These are phyloP conservation scores for Aspergillus affinis DNA, from an alignment of 495 filamentous ascomycete genomes.

Conservation along the genomic window DNA sequence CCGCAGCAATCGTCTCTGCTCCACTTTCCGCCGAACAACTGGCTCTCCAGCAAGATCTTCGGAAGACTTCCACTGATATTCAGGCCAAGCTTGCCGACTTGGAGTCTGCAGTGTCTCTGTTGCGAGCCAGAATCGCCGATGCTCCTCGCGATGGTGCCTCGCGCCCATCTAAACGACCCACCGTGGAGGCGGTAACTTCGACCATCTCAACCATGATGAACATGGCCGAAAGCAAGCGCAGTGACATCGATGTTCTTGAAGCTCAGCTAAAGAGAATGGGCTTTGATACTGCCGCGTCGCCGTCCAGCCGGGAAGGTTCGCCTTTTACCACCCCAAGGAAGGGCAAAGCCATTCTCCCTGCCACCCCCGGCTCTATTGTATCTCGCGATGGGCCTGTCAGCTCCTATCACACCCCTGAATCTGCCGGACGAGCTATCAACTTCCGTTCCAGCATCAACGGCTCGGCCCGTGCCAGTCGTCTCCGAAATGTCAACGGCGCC, in stretches of 20 bases:
- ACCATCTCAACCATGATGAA: constrained; percentile 90
- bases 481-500: constrained; percentile 37
- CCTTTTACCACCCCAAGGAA: constrained; percentile 63
- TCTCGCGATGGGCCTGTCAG: constrained; percentile 38
- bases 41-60: constrained; percentile 77
- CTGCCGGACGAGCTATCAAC: constrained; percentile 37
- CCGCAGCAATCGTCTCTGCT: constrained; percentile 57
- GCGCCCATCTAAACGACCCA: constrained; percentile 56
- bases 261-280: constrained; percentile 74
- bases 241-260: constrained; percentile 87
- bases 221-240: constrained; percentile 84
- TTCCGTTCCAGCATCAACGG: constrained; percentile 49
- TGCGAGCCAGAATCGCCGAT: constrained; percentile 75
- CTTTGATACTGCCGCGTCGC: constrained; percentile 46
- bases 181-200: constrained; percentile 84
- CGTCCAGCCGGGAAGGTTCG: constrained; percentile 54
- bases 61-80: constrained; percentile 65
- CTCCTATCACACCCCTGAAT: constrained; percentile 58
- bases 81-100: constrained; percentile 72
- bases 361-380: constrained; percentile 41
- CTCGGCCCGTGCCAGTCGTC: constrained; percentile 45
- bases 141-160: constrained; percentile 38
- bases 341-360: constrained; percentile 33
- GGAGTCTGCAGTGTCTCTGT: constrained; percentile 76
- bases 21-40: constrained; percentile 82